Evolutionary conservation across 2,329 filamentous ascomycete genomes (phyloP).

Genomic region (Colletotrichum plurivorum): DNA sequence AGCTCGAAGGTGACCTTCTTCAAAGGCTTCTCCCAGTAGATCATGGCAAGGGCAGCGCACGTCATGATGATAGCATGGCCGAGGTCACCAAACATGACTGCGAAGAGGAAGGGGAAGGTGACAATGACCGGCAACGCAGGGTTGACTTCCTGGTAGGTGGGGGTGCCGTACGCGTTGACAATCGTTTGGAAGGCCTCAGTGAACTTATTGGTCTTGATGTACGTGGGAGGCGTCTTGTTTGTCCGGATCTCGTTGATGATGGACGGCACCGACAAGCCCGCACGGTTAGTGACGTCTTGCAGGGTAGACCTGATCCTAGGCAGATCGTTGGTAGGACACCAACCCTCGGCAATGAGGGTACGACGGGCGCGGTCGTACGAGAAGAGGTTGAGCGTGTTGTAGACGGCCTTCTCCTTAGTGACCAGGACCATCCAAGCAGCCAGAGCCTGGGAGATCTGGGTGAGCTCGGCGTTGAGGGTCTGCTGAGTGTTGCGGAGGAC

Average conservation of each 20-base stretch:
- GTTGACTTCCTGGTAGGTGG: constrained; percentile 98
- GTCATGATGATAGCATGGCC: constrained; percentile 95
- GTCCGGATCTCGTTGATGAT: constrained; percentile 99
- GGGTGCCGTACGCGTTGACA: constrained; percentile 97
- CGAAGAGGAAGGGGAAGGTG: constrained; percentile 99
- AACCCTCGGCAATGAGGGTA: constrained; percentile 96
- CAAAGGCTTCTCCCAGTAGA: constrained; percentile 93
- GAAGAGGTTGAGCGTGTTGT: constrained; percentile 94
- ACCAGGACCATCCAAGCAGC: constrained; percentile 98
- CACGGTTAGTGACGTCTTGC: constrained; percentile 96
- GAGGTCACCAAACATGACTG: constrained; percentile 99
- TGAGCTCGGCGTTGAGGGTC: constrained; percentile 92
- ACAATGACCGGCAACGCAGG: constrained; percentile 95
- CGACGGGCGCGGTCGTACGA: constrained; percentile 97
- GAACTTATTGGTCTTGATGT: constrained; percentile 98
- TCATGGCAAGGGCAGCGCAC: constrained; percentile 87
- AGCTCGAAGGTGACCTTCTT: constrained; percentile 95
- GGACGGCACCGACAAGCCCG: constrained; percentile 95
- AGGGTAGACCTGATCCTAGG: constrained; percentile 91
- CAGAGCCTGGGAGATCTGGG: constrained; percentile 91
- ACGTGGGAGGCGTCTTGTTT: constrained; percentile 97
- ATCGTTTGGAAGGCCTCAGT: constrained; percentile 99
- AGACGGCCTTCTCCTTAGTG: constrained; percentile 98
- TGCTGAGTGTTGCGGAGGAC: constrained; percentile 96
- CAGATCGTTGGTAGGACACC: constrained; percentile 94